Conservation (phyloP, 805 yeast species). For the Candida glaebosa region DNA sequence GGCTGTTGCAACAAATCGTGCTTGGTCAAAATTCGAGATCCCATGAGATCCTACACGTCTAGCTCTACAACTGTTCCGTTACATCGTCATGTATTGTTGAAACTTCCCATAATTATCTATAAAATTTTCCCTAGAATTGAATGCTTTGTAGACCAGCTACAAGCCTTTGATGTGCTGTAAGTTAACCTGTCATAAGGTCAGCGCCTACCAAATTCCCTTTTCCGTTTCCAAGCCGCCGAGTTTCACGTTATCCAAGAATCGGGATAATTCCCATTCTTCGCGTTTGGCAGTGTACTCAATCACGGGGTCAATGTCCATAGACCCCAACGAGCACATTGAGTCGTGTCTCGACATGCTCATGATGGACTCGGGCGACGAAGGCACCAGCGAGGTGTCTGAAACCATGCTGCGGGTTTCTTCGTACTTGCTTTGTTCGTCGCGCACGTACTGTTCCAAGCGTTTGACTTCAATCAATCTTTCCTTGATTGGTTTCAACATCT, state of each 20-base stretch:
- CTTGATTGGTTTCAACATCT: slow-evolving; percentile 53
- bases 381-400: slow-evolving; percentile 9
- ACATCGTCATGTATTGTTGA: no score
- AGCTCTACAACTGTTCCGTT: no score
- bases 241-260: slow-evolving; percentile 17
- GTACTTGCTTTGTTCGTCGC: not conserved
- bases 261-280: slow-evolving; percentile 32
- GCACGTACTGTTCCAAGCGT: slow-evolving; percentile 4
- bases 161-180: not conserved
- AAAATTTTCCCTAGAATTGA: not conserved
- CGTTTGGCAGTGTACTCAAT: slow-evolving; percentile 34
- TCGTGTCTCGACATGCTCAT: slow-evolving; percentile 14
- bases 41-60: no score
- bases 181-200: not conserved
- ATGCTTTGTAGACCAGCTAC: not conserved
- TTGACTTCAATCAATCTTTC: slow-evolving; percentile 24
- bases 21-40: no score
- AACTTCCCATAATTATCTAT: not conserved
- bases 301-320: slow-evolving; percentile 26
- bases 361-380: slow-evolving; percentile 15
- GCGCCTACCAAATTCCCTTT: not conserved
- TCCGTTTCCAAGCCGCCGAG: not conserved
- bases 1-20: no score
- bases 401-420: slow-evolving; percentile 1
- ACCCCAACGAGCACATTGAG: slow-evolving; percentile 17